These are phyloP conservation scores for Silybum marianum DNA, from an alignment of 129 eudicot genomes.

Conservation along the genomic window DNA sequence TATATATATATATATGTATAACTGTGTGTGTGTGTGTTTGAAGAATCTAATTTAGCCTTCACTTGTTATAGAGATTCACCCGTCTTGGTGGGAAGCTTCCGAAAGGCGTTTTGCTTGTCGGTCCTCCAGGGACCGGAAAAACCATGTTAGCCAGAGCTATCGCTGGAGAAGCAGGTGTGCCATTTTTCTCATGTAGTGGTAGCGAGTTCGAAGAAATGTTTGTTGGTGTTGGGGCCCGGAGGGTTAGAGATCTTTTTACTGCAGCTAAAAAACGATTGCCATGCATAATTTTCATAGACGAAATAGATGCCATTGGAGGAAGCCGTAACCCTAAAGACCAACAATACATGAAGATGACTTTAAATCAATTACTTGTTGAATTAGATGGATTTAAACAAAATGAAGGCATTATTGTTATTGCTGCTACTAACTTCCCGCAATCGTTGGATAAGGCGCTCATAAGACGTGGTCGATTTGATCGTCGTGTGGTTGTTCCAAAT, in stretches of 20 bases:
- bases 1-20: background rate
- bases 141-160: conserved; percentile 96
- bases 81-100: conserved; percentile 97
- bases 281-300: conserved; percentile 87
- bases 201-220: conserved; percentile 98
- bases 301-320: conserved; percentile 98
- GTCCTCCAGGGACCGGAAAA: conserved; percentile 97
- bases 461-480: conserved; percentile 94
- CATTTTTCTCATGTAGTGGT: conserved; percentile 90
- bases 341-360: conserved; percentile 91
- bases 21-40: background rate
- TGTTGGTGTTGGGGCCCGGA: conserved; percentile 96
- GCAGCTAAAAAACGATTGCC: conserved; percentile 93
- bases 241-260: conserved; percentile 90
- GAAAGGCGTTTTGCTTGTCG: conserved; percentile 93
- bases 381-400: conserved; percentile 92
- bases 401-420: conserved; percentile 89
- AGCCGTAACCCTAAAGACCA: conserved; percentile 94
- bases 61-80: conserved; percentile 69
- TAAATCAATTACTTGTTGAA: conserved; percentile 91
- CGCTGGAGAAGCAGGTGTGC: conserved; percentile 98
- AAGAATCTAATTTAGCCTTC: conserved; percentile 6
- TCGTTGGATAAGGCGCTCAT: conserved; percentile 88
- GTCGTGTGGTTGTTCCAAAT: conserved; percentile 84
- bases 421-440: conserved; percentile 89